Conservation (phyloP, 2,329 filamentous ascomycete species). For the Alternaria arbusti region DNA sequence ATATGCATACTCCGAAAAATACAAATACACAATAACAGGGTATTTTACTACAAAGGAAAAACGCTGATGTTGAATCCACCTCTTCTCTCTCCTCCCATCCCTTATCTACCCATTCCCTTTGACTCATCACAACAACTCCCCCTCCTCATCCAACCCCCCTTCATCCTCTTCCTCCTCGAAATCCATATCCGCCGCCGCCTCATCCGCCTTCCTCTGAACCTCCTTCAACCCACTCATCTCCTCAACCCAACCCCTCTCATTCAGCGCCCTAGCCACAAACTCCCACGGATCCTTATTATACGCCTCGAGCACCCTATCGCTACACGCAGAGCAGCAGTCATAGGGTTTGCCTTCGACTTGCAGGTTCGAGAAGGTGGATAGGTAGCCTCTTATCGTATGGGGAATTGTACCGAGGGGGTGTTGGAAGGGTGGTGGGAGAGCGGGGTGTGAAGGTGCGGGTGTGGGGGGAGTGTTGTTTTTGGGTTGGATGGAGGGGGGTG, state of each 20-base stretch:
- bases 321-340: conserved; percentile 82
- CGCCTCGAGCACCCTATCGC: conserved; percentile 69
- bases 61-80: neutral
- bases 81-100: neutral
- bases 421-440: conserved; percentile 41
- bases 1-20: neutral
- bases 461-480: conserved; percentile 7
- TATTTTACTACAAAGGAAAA: neutral
- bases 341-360: conserved; percentile 77
- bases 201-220: conserved; percentile 63
- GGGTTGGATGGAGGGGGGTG: conserved; percentile 14
- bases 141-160: conserved; percentile 63
- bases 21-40: neutral
- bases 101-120: too few species aligned
- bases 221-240: conserved; percentile 70
- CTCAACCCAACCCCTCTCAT: conserved; percentile 78
- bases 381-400: conserved; percentile 80
- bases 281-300: conserved; percentile 75
- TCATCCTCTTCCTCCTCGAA: conserved; percentile 57
- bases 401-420: conserved; percentile 77
- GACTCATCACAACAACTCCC: conserved; percentile 55
- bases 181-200: conserved; percentile 60
- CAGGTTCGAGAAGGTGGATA: conserved; percentile 76
- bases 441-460: conserved; percentile 26
- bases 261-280: conserved; percentile 76